phyloP scores from a whole-genome alignment of 345 rosid genomes.

The Sisymbrium altissimum region DNA sequence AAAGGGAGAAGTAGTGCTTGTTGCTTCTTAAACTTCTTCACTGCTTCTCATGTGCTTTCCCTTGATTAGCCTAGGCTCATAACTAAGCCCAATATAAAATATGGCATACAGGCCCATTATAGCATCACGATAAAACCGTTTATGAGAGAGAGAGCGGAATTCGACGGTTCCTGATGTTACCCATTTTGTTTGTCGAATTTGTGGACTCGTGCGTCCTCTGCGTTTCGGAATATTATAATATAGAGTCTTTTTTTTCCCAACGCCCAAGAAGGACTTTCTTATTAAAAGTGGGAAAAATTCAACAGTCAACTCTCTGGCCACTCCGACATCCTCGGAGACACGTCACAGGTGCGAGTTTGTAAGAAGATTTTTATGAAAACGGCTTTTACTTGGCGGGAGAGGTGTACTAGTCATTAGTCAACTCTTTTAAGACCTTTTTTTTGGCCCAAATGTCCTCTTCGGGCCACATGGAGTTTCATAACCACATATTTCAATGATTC shows the following conservation, averaged over 20 bases:
- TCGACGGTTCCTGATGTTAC: background rate
- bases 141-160: background rate
- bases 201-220: background rate
- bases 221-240: background rate
- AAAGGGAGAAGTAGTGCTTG: background rate
- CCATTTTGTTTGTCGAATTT: background rate
- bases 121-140: background rate
- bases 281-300: background rate
- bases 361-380: background rate
- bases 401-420: constrained; percentile 3
- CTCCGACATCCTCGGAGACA: constrained; percentile 16
- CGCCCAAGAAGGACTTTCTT: background rate
- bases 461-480: background rate
- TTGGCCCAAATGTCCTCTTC: background rate
- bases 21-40: background rate
- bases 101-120: background rate
- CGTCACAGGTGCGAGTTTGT: constrained; percentile 15
- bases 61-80: background rate
- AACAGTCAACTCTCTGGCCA: constrained; percentile 8
- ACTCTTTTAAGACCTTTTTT: background rate
- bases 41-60: background rate
- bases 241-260: background rate
- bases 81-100: background rate
- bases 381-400: constrained; percentile 25
- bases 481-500: background rate